These are phyloP conservation scores for Plasmodium knowlesi DNA, from an alignment of 169 alveolate genomes.

Conservation along the genomic window DNA sequence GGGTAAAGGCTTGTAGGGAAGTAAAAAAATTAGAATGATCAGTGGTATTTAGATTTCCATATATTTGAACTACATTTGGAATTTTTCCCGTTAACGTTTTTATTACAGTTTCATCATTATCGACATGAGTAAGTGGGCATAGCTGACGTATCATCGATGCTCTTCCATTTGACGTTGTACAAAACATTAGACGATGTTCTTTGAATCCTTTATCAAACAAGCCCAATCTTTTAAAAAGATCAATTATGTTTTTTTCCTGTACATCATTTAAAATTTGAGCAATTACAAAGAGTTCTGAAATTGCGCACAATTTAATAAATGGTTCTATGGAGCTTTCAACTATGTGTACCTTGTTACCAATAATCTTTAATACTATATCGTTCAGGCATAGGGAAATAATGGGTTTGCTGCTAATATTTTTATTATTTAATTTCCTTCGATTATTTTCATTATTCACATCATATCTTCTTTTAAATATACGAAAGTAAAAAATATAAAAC, in stretches of 20 bases:
- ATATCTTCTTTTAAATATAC: slow-evolving; percentile 60
- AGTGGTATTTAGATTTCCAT: slow-evolving; percentile 58
- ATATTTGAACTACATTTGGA: slow-evolving; percentile 76
- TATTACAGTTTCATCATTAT: slow-evolving; percentile 75
- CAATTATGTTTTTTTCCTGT: slow-evolving; percentile 60
- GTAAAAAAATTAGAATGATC: slow-evolving; percentile 43
- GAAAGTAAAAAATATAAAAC: slow-evolving; percentile 58
- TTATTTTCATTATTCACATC: slow-evolving; percentile 29
- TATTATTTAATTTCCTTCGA: slow-evolving; percentile 46
- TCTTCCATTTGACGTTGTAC: slow-evolving; percentile 80
- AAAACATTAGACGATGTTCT: slow-evolving; percentile 82
- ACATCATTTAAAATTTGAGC: slow-evolving; percentile 64
- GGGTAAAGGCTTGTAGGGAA: slow-evolving; percentile 71
- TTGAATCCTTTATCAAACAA: slow-evolving; percentile 58
- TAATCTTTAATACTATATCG: slow-evolving; percentile 46
- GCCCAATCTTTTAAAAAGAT: slow-evolving; percentile 28
- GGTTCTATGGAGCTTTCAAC: slow-evolving; percentile 60
- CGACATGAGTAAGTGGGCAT: slow-evolving; percentile 83
- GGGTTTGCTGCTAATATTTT: slow-evolving; percentile 29
- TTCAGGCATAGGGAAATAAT: slow-evolving; percentile 53
- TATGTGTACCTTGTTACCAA: slow-evolving; percentile 35
- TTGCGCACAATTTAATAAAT: slow-evolving; percentile 26
- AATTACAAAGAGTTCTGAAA: slow-evolving; percentile 64
- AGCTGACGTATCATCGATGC: slow-evolving; percentile 86
- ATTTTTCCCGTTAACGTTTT: slow-evolving; percentile 76